A percentile compares a stretch with the other conserved stretches of the same genome.
phyloP scores from a whole-genome alignment of 2,329 filamentous ascomycete species.

The Fonsecaea nubica region DNA sequence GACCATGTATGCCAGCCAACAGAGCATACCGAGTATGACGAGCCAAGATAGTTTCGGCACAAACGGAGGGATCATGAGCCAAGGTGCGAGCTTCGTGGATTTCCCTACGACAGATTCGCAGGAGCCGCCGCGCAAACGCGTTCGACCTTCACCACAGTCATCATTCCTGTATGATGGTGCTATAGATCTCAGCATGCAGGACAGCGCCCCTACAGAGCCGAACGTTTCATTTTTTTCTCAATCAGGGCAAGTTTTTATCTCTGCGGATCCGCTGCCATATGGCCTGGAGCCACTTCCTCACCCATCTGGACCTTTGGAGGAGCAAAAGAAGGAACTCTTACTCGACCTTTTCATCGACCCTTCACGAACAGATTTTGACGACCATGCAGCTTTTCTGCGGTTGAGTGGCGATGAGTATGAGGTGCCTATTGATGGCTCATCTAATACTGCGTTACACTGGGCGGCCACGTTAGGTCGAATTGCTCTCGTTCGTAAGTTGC shows the following conservation, averaged over 20 bases:
- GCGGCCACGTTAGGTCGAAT: constrained; percentile 90
- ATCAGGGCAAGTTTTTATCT: constrained; percentile 38
- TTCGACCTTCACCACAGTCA: constrained; percentile 44
- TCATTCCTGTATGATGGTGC: constrained; percentile 46
- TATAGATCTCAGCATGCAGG: constrained; percentile 33
- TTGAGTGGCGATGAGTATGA: constrained; percentile 84
- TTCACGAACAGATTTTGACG: constrained; percentile 70
- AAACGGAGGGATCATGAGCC: constrained; percentile 65
- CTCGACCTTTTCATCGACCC: constrained; percentile 84
- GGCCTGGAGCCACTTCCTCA: constrained; percentile 55
- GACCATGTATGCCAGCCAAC: constrained; percentile 79
- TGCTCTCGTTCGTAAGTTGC: constrained; percentile 78
- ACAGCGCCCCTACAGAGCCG: constrained; percentile 53
- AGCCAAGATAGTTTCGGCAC: constrained; percentile 74
- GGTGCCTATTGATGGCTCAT: constrained; percentile 87
- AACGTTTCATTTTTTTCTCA: constrained; percentile 57
- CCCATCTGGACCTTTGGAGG: constrained; percentile 67
- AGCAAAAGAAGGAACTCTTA: constrained; percentile 80
- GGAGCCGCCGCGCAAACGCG: constrained; percentile 41
- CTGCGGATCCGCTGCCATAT: constrained; percentile 37
- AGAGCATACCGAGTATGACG: constrained; percentile 71
- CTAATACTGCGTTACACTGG: constrained; percentile 90
- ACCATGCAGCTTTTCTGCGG: constrained; percentile 77
- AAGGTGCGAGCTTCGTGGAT: constrained; percentile 48
- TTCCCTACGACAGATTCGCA: constrained; percentile 37